A percentile compares a stretch with the other conserved stretches of the same genome.
These are phyloP conservation scores for Mortierella sp. DNA, from an alignment of 371 early-diverging fungal species.

Conservation along the genomic window DNA sequence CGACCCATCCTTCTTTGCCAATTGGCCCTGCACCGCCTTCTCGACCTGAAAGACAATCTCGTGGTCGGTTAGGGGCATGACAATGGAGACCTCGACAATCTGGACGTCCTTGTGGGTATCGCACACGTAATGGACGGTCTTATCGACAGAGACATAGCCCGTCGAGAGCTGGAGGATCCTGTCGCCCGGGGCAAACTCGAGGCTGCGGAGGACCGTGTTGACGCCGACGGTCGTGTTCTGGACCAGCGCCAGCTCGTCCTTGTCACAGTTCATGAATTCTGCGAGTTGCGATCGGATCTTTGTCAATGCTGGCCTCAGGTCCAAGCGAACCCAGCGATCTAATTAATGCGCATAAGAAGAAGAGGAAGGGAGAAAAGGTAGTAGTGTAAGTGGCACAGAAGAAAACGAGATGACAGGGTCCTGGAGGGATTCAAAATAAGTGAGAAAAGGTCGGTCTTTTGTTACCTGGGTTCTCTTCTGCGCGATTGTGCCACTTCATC, in stretches of 20 bases:
- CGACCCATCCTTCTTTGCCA: constrained; percentile 49
- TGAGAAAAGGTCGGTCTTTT: not conserved
- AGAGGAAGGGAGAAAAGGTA: not conserved
- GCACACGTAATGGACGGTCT: constrained; percentile 54
- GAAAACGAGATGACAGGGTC: not conserved
- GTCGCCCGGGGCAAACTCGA: constrained; percentile 58
- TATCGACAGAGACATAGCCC: constrained; percentile 62
- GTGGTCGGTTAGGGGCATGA: constrained; percentile 48
- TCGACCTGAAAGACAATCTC: constrained; percentile 57
- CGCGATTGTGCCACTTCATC: constrained; percentile 41
- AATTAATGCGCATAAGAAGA: not conserved
- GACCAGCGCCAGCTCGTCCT: constrained; percentile 60
- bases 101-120: constrained; percentile 51
- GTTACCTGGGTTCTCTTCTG: constrained; percentile 47
- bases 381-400: not conserved
- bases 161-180: constrained; percentile 61
- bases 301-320: constrained; percentile 30
- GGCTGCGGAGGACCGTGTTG: constrained; percentile 60
- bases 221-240: constrained; percentile 62
- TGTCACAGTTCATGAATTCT: constrained; percentile 56
- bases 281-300: constrained; percentile 39
- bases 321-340: constrained; percentile 48
- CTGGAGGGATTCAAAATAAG: not conserved
- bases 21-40: constrained; percentile 54
- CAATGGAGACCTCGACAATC: constrained; percentile 46